Evolutionary conservation across 257 asterid genomes (phyloP), one percentile per base, ranked within the genome.

Genomic region (Forsythia viridissima): DNA sequence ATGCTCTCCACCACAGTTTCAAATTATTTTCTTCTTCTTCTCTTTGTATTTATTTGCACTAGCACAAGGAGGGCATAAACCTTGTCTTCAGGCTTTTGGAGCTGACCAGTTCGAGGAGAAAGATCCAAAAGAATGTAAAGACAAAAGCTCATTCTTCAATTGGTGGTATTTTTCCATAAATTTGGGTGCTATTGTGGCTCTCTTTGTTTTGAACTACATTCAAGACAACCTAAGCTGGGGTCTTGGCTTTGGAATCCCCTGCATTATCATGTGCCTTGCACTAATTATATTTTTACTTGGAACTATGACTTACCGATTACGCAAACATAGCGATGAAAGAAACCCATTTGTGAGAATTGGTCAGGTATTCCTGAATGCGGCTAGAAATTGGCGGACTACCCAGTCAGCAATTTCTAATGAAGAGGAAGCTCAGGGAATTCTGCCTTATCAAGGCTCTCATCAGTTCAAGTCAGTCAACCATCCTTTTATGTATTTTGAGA

Each of bases 51-150:
- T 88, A 3, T 77, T 85, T 2, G 89, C 88, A 9, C 36, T 81
- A 8, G 92, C 88, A 2, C 89, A 88, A 70, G 91, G 88, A 44
- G 89, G 90, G 67, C 89, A 90, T 55, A 76, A 46, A 39, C 89
- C 91, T 18, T 85, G 88, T 46, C 61, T 82, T 46, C 86, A 85
- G 74, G 91, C 89, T 10, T 88, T 88, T 48, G 89, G 89, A 6
- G 91, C 84, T 9, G 91, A 85, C 40, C 89, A 85, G 51, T 88
- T 88, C 52, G 91, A 88, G 39, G 82, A 74, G 67, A 77, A 67
- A 38, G 81, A 85, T 59, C 42, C 73, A 24, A 3, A 41, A 8
- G 91, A 88, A 41, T 21, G 59, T 12, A 73, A 80, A 66, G 77
- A 80, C 3, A 85, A 84, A 69, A 77, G 84, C 79, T 83, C 91